Evolutionary conservation across 768 basidiomycete species (phyloP).

Genomic region (Exsudoporus frostii): DNA sequence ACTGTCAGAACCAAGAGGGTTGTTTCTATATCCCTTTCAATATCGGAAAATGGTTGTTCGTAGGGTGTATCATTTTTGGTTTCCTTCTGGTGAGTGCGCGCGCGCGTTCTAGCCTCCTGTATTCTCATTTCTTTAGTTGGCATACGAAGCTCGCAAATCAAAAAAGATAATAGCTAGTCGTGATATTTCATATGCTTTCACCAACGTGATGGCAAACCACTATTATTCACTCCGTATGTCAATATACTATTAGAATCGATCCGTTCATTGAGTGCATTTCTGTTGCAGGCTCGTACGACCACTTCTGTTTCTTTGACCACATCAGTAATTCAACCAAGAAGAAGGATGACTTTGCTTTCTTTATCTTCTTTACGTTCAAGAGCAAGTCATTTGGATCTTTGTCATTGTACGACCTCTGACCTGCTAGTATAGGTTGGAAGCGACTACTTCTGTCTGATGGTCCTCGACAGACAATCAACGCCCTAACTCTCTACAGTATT

Average conservation of each 20-base stretch:
- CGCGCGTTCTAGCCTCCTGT: background rate
- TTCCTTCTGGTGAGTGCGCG: constrained; percentile 73
- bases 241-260: background rate
- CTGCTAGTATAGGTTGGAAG: constrained; percentile 64
- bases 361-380: constrained; percentile 99
- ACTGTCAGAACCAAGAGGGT: constrained; percentile 58
- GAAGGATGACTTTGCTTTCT: constrained; percentile 98
- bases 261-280: background rate
- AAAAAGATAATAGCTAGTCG: constrained; percentile 93
- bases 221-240: constrained; percentile 91
- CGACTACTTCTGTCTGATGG: constrained; percentile 88
- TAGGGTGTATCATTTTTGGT: constrained; percentile 97
- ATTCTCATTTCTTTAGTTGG: constrained; percentile 50
- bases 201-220: constrained; percentile 94
- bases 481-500: constrained; percentile 92
- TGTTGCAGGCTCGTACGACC: constrained; percentile 80
- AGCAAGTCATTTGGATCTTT: constrained; percentile 47
- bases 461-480: constrained; percentile 96
- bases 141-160: constrained; percentile 88
- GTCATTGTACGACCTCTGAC: background rate
- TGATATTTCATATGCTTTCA: constrained; percentile 97
- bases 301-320: constrained; percentile 98
- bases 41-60: constrained; percentile 94
- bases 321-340: constrained; percentile 94
- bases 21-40: constrained; percentile 87